Conservation (phyloP, 306 rosid genomes). For the Senna tora region DNA sequence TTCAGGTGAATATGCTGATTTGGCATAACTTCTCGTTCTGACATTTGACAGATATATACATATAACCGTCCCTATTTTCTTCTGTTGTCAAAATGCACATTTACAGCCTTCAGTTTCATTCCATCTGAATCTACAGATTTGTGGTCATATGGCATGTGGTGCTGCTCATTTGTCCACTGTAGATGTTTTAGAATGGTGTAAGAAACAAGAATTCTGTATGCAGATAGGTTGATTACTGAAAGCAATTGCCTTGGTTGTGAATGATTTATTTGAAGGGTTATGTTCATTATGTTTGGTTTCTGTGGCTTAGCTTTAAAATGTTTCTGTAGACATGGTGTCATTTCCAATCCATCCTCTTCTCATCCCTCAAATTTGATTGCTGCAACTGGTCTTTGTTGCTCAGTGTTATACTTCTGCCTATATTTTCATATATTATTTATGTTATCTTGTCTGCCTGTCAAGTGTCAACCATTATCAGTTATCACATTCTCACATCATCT, state of each 20-base stretch:
- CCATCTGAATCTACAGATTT: constrained; percentile 11
- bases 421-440: background rate
- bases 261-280: constrained; percentile 1
- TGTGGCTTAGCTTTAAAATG: background rate
- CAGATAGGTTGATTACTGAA: constrained; percentile 11
- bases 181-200: background rate
- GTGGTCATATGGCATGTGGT: background rate
- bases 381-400: constrained; percentile 7
- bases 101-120: background rate
- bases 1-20: constrained; percentile 70
- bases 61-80: constrained; percentile 12
- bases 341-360: constrained; percentile 13
- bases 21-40: constrained; percentile 12
- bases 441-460: constrained; percentile 1
- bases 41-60: constrained; percentile 4
- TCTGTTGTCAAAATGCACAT: constrained; percentile 27
- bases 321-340: background rate
- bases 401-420: background rate
- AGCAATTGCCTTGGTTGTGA: background rate
- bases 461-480: too few species aligned
- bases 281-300: constrained; percentile 3
- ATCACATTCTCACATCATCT: constrained; percentile 11
- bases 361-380: constrained; percentile 17
- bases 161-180: constrained; percentile 3
- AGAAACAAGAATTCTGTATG: background rate